These are phyloP conservation scores for Neurospora intermedia DNA, from an alignment of 495 filamentous ascomycete genomes.

Conservation along the genomic window DNA sequence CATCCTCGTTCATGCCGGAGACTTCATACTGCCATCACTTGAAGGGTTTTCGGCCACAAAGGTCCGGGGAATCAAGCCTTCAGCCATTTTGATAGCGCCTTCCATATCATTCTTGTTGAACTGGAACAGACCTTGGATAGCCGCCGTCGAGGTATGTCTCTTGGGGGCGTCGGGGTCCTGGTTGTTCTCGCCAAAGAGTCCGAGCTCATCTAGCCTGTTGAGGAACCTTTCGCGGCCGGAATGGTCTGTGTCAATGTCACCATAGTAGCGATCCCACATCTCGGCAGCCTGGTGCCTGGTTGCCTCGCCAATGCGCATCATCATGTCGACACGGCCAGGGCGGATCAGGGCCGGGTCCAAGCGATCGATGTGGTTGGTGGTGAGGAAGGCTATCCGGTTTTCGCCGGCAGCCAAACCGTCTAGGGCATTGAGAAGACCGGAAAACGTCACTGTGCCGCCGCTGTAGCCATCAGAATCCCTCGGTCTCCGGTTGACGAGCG, in stretches of 20 bases:
- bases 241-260: constrained; percentile 59
- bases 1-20: constrained; percentile 12
- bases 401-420: constrained; percentile 95
- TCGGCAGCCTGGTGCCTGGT: constrained; percentile 70
- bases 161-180: constrained; percentile 30
- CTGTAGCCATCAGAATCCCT: constrained; percentile 75
- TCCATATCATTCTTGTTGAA: constrained; percentile 87
- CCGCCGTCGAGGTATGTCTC: constrained; percentile 66
- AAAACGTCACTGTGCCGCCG: constrained; percentile 89
- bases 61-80: constrained; percentile 47
- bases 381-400: constrained; percentile 86
- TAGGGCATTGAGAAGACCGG: constrained; percentile 83
- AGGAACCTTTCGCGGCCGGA: constrained; percentile 44
- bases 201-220: constrained; percentile 35
- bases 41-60: constrained; percentile 32
- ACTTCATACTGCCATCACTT: constrained; percentile 18
- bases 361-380: constrained; percentile 85
- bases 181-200: constrained; percentile 31
- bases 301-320: constrained; percentile 77
- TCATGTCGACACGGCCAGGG: constrained; percentile 90
- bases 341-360: constrained; percentile 83
- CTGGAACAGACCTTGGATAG: constrained; percentile 85
- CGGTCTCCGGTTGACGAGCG: constrained; percentile 72
- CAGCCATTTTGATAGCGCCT: constrained; percentile 72
- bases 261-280: constrained; percentile 94